phyloP scores from a whole-genome alignment of 257 asterid genomes.

The Forsythia viridissima region DNA sequence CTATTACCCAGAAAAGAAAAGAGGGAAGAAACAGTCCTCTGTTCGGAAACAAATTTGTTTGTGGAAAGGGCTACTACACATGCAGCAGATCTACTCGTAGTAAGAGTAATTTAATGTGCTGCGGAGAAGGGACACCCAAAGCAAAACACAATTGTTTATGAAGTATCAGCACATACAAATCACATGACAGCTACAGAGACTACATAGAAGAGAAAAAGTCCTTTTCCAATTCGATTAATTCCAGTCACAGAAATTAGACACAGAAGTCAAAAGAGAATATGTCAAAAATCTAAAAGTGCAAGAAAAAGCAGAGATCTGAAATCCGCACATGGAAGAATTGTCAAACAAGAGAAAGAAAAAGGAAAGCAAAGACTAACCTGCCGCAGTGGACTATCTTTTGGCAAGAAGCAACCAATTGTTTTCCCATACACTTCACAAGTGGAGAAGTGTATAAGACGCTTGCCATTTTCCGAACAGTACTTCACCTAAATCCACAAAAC shows the following conservation, averaged over 20 bases:
- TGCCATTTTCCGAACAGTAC: constrained; percentile 56
- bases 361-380: constrained; percentile 48
- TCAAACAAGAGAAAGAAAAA: background rate
- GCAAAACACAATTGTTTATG: background rate
- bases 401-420: constrained; percentile 49
- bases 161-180: background rate
- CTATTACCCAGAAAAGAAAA: background rate
- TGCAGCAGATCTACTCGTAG: background rate
- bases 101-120: background rate
- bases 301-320: background rate
- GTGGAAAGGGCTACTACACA: background rate
- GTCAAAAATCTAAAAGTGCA: background rate
- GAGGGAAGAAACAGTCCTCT: background rate
- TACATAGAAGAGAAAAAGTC: background rate
- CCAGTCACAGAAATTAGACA: background rate
- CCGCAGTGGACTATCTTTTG: constrained; percentile 54
- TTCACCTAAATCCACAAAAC: constrained; percentile 54
- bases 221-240: background rate
- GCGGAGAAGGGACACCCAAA: background rate
- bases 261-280: background rate
- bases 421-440: constrained; percentile 62
- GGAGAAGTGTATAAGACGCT: constrained; percentile 56
- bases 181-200: constrained; percentile 2
- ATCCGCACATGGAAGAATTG: background rate
- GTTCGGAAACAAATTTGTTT: background rate